phyloP scores from a whole-genome alignment of 164 flowering plant genomes.

The Vitis vinifera region ASM3070453v1 NC_081811.1:31136001-31136500 shows the following conservation, averaged over 20 bases:
- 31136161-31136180: too few species aligned
- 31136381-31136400: too few species aligned
- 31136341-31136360: slow-evolving; percentile 26
- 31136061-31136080: slow-evolving; percentile 22
- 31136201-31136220: slow-evolving; percentile 19
- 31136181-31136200: not conserved
- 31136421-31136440: too few species aligned
- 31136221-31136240: slow-evolving; percentile 41
- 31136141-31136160: too few species aligned
- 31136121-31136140: slow-evolving; percentile 45
- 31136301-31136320: slow-evolving; percentile 30
- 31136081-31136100: slow-evolving; percentile 31
- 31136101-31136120: slow-evolving; percentile 38
- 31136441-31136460: too few species aligned
- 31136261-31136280: slow-evolving; percentile 45
- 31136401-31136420: too few species aligned
- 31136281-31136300: slow-evolving; percentile 10
- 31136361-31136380: not conserved
- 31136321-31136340: slow-evolving; percentile 33
- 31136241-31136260: slow-evolving; percentile 50
- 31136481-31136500: not conserved
- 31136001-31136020: slow-evolving; percentile 36
- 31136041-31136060: slow-evolving; percentile 9
- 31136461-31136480: too few species aligned
- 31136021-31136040: slow-evolving; percentile 32